Evolutionary conservation across 2,329 filamentous ascomycete species (phyloP), one percentile per base, ranked within the genome.

Genomic region (Eurotiales sp.): DNA sequence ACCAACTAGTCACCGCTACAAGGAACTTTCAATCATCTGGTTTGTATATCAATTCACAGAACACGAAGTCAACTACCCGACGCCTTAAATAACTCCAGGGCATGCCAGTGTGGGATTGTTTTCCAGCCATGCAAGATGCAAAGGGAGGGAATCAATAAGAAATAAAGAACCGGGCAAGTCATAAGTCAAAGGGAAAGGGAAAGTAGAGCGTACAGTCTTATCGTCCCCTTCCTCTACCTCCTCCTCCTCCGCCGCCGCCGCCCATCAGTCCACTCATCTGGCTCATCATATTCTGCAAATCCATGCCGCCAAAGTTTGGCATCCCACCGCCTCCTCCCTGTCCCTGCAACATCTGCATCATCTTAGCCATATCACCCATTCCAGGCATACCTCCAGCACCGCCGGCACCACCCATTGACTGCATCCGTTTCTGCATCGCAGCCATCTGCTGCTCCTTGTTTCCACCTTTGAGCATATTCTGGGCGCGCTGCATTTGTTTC

Each of bases 401-500:
- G 2, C 75, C 81, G 1, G 75, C 84, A 29, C 88, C 89, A 29
- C 92, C 93, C 89, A 97, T 95, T 60, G 87, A 89, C 66, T 91
- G 88, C 73, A 99, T 77, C 11, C 91, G 80, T 75, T 96, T 96
- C 75, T 99, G 93, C 90, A 97, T 95, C 2, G 93, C 92, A 0
- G 91, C 91, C 73, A 97, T 82, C 71, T 97, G 92, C 68, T 96
- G 90, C 27, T 89, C 83, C 71, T 93, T 92, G 73, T 96, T 96
- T 25, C 85, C 88, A 40, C 91, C 90, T 23, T 86, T 88, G 85
- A 96, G 90, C 57, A 88, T 89, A 50, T 87, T 87, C 71, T 97
- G 91, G 0, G 91, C 91, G 46, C 86, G 85, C 69, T 96, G 90
- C 86, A 97, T 95, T 67, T 96, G 95, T 75, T 93, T 93, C 87